A percentile compares a stretch with the other conserved stretches of the same genome.
Evolutionary conservation across 768 basidiomycete genomes (phyloP).

Genomic region (Suillus paluster): DNA sequence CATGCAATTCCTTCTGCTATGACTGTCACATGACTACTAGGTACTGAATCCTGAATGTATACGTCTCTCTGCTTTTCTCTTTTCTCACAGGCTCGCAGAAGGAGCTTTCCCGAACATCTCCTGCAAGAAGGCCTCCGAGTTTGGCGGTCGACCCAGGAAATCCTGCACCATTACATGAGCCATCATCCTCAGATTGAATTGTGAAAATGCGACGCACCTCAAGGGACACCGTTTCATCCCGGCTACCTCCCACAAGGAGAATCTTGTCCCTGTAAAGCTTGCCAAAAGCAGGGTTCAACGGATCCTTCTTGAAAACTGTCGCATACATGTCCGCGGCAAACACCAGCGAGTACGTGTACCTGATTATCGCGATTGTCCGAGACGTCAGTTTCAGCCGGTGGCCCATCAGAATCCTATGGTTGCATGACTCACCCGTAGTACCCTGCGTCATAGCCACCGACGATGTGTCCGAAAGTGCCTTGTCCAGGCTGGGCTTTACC

Average conservation of each 20-base stretch:
- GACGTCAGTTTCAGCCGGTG: background rate
- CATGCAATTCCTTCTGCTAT: background rate
- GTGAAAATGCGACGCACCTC: slow-evolving; percentile 47
- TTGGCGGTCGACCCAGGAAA: slow-evolving; percentile 78
- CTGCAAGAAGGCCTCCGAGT: slow-evolving; percentile 74
- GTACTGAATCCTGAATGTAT: background rate
- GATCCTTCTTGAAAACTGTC: slow-evolving; percentile 82
- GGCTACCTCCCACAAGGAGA: slow-evolving; percentile 71
- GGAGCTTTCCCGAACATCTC: slow-evolving; percentile 59
- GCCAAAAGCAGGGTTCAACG: slow-evolving; percentile 70
- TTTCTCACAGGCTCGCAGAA: slow-evolving; percentile 36
- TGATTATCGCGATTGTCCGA: slow-evolving; percentile 4
- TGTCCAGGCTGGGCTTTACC: slow-evolving; percentile 69
- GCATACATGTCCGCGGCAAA: slow-evolving; percentile 65
- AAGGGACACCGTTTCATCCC: slow-evolving; percentile 81
- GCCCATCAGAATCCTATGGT: background rate
- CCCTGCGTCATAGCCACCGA: slow-evolving; percentile 70
- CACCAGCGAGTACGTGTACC: slow-evolving; percentile 76
- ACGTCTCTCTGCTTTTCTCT: background rate
- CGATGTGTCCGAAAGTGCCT: slow-evolving; percentile 75
- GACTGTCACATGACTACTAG: background rate
- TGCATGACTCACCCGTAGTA: slow-evolving; percentile 50
- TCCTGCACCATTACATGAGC: slow-evolving; percentile 47
- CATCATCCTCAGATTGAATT: background rate
- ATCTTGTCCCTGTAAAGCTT: slow-evolving; percentile 77